Evolutionary conservation across 176 grass and related monocot genomes (phyloP), one percentile per base, ranked within the genome.

Genomic region (Alopecurus myosuroides): DNA sequence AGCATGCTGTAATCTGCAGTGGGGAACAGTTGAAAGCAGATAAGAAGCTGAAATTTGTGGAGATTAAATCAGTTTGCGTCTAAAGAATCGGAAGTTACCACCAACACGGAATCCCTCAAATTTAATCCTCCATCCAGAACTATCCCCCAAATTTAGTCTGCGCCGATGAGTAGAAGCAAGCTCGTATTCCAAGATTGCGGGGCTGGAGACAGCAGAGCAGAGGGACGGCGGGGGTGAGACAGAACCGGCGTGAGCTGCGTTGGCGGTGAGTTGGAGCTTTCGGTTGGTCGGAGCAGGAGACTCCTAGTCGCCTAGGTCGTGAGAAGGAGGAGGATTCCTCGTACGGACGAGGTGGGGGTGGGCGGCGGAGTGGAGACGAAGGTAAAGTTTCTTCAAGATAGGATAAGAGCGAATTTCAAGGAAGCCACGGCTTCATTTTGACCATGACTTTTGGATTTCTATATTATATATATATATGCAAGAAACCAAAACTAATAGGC

Each of bases 1-100:
- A 85, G 53, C 88, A 89, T 89, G 29, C 5, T 70, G 33, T 28
- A 42, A 68, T 75, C 69, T 83, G 28, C 29, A 62, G 81, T 5
- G 5, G 81, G 52, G 22, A 31, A 15, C 23, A 41, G 13, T 78
- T 25, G 18, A 12, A 69, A 39, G 46, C 46, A n/a, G 35, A 39
- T 40, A 23, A 37, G 65, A 39, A 69, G 65, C 20, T 0, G 2
- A n/a, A 22, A 19, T 22, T n/a, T 69, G 19, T 69, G 35, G 65
- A 69, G 35, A 3, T 34, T 36, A 0, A 68, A 22, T 37, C 19
- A 22, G 18, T 36, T n/a, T 37, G 31, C 19, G 34, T 37, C 34
- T 12, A 8, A n/a, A n/a, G 19, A 13, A 40, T 40, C 35, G 5
- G 3, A 37, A 39, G 4, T 68, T 39, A 68, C 33, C 29, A 17